Percentiles rank a stretch among this genome's conserved stretches.
These are phyloP conservation scores for Floccularia luteovirens DNA, from an alignment of 768 basidiomycete genomes.

Conservation along the genomic window DNA sequence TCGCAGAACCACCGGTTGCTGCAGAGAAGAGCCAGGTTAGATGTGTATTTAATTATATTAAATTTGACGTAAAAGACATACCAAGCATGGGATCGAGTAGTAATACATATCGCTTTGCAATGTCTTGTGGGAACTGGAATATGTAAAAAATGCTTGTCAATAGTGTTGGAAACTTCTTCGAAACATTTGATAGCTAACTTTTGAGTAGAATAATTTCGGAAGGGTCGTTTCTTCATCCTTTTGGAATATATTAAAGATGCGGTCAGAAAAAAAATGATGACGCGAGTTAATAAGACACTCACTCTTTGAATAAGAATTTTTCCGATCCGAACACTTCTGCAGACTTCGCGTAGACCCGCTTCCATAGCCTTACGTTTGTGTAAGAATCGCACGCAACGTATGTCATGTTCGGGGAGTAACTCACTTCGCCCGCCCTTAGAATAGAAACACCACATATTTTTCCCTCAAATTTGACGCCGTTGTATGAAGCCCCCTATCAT, in stretches of 20 bases:
- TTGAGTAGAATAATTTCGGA: conserved; percentile 90
- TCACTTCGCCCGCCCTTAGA: conserved; percentile 85
- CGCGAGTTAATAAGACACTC: conserved; percentile 12
- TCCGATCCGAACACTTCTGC: conserved; percentile 88
- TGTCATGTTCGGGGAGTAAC: no score
- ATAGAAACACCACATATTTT: conserved; percentile 97
- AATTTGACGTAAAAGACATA: conserved; percentile 22
- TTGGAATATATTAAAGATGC: neutral
- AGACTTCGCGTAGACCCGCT: conserved; percentile 91
- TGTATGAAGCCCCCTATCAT: conserved; percentile 68
- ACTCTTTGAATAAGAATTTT: conserved; percentile 98
- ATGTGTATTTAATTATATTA: neutral
- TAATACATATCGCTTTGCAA: conserved; percentile 84
- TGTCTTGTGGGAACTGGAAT: conserved; percentile 85
- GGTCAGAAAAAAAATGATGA: neutral
- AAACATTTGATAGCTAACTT: conserved; percentile 32
- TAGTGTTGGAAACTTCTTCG: neutral
- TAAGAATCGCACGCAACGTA: no score
- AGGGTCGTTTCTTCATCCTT: conserved; percentile 93
- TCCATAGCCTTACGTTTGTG: conserved; percentile 99
- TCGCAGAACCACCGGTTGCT: conserved; percentile 96
- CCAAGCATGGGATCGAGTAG: conserved; percentile 98
- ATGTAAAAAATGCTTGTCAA: neutral
- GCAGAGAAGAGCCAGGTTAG: neutral
- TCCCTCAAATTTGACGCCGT: conserved; percentile 92